Base-by-base conservation (phyloP, 1,139 yeast species). In the Yamadazyma oceani region DNA sequence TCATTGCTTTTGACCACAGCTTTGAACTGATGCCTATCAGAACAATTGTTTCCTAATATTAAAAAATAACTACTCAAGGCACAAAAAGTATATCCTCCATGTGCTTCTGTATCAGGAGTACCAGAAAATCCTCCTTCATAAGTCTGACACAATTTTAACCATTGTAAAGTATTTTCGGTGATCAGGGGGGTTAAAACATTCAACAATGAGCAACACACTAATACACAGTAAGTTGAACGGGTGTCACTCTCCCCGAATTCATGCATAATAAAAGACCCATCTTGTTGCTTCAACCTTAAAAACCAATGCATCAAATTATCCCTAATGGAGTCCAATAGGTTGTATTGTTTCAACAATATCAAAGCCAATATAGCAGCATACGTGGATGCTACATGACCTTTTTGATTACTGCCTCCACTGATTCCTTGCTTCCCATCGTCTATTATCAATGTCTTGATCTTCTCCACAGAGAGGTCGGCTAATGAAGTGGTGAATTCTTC, bases 121-220 rank as follows among this genome's bases (percentile, higher is more conserved):
- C 95, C 96, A 1, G 92, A 86, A 62, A 90, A 86, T 0, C 98
- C 98, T 17, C 99, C 98, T 62, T 94, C 98, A 58, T 77, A 90
- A 0, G 95, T 85, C 59, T 92, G 98, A 51, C 97, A 88, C 9
- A 56, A 49, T 0, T 64, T 50, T n/a, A 92, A 50, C 82, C 90
- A 92, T 9, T 71, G 73, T 1, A 68, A 67, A 0, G 80, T 73
- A 10, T 76, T 78, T 11, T 63, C 64, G 1, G 62, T 49, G n/a
- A 92, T 61, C 42, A 84, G 85, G 0, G 75, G 78, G 0, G 89
- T 82, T 27, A 80, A 36, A 2, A 89, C 68, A 45, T 78, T 71
- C 28, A 90, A 69, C 41, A 90, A 53, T 0, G 85, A 71, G 0
- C 95, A 89, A 5, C 84, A 71, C n/a, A 82, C 78, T 13, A 94